A percentile compares a stretch with the other conserved stretches of the same genome.
Evolutionary conservation across 805 yeast species (phyloP).

Genomic region (Wickerhamiella australiensis): DNA sequence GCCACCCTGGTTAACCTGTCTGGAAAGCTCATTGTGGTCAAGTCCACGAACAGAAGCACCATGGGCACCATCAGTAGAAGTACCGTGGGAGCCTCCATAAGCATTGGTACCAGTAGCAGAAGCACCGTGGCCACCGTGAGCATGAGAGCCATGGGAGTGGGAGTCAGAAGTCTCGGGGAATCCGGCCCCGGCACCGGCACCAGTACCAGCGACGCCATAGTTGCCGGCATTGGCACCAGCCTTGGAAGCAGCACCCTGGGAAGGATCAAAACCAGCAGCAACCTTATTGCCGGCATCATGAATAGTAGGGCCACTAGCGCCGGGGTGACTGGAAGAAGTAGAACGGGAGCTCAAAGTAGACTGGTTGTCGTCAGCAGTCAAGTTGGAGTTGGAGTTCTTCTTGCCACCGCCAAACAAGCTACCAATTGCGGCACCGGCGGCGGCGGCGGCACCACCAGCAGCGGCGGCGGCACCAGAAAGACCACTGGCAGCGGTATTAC

Average conservation of each 20-base stretch:
- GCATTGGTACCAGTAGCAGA: constrained; percentile 3
- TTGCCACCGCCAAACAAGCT: neutral
- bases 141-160: constrained; percentile 2
- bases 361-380: neutral
- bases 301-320: constrained; percentile 9
- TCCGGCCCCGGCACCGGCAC: constrained; percentile 20
- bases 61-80: neutral
- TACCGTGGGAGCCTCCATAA: neutral
- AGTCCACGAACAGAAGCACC: neutral
- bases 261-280: constrained; percentile 6
- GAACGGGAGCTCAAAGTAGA: neutral
- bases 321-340: constrained; percentile 6
- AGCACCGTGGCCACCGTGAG: neutral
- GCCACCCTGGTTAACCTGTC: constrained; percentile 6
- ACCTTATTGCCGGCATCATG: constrained; percentile 6
- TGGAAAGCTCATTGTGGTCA: neutral
- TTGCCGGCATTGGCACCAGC: neutral
- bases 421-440: constrained; percentile 9
- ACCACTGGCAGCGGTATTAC: constrained; percentile 5
- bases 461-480: constrained; percentile 3
- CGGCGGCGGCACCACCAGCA: constrained; percentile 8
- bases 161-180: constrained; percentile 22
- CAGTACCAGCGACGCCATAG: constrained; percentile 7
- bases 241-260: constrained; percentile 4
- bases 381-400: neutral